phyloP scores from a whole-genome alignment of 192 early-diverging fungal genomes.

The Linderina pennispora region DNA sequence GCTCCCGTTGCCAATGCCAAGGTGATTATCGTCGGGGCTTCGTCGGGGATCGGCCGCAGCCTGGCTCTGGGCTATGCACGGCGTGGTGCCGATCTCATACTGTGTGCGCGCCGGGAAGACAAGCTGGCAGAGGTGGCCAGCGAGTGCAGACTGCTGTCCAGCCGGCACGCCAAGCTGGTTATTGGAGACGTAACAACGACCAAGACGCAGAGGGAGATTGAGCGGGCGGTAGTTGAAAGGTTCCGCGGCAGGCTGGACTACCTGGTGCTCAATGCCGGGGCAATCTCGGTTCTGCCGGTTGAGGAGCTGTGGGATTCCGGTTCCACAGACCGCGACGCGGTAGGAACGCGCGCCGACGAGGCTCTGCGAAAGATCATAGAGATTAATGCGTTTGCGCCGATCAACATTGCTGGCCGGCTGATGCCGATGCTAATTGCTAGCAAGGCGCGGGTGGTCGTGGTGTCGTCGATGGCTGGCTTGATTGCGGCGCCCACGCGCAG shows the following conservation, averaged over 20 bases:
- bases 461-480: conserved; percentile 70
- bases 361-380: conserved; percentile 47
- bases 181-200: conserved; percentile 55
- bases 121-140: conserved; percentile 46
- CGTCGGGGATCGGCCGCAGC: conserved; percentile 68
- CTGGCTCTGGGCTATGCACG: conserved; percentile 62
- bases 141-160: conserved; percentile 31
- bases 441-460: conserved; percentile 52
- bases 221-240: conserved; percentile 13
- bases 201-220: conserved; percentile 45
- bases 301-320: conserved; percentile 44
- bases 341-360: conserved; percentile 21
- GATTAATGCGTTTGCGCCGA: conserved; percentile 56
- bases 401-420: conserved; percentile 46
- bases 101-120: conserved; percentile 56
- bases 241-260: conserved; percentile 53
- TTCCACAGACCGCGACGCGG: conserved; percentile 5
- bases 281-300: conserved; percentile 67
- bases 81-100: conserved; percentile 54
- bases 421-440: conserved; percentile 49
- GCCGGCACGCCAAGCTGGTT: conserved; percentile 16
- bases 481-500: conserved; percentile 70
- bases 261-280: conserved; percentile 70
- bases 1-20: conserved; percentile 20
- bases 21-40: conserved; percentile 73